A percentile compares a stretch with the other conserved stretches of the same genome.
These are phyloP conservation scores for Podospora anserina DNA, from an alignment of 495 filamentous ascomycete genomes.

Conservation along the genomic window DNA sequence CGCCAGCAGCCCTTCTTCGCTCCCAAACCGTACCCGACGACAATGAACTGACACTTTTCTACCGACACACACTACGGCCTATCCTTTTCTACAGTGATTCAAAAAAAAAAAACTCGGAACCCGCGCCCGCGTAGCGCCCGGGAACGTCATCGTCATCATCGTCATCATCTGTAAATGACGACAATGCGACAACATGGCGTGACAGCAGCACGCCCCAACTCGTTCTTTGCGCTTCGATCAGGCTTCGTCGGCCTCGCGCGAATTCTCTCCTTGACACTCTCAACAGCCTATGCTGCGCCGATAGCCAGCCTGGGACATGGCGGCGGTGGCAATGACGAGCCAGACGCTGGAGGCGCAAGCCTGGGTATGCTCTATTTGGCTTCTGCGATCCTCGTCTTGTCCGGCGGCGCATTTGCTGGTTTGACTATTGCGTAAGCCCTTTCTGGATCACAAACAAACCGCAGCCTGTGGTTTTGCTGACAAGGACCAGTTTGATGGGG, in stretches of 20 bases:
- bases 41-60: neutral
- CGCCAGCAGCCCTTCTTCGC: neutral
- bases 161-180: conserved; percentile 12
- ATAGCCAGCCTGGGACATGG: conserved; percentile 26
- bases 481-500: conserved; percentile 59
- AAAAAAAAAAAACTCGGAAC: neutral
- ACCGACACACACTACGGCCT: neutral
- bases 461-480: conserved; percentile 14
- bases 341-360: conserved; percentile 40
- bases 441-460: neutral
- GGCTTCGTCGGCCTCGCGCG: conserved; percentile 40
- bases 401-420: conserved; percentile 92
- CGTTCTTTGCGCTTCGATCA: conserved; percentile 38
- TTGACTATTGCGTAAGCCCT: conserved; percentile 76
- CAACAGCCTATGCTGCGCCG: conserved; percentile 35
- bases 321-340: conserved; percentile 30
- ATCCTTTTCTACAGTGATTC: neutral
- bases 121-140: conserved; percentile 5
- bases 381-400: conserved; percentile 64
- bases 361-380: conserved; percentile 45
- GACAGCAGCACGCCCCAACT: conserved; percentile 26
- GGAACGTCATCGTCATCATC: neutral
- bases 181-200: conserved; percentile 15
- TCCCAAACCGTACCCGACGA: neutral
- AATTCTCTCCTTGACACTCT: conserved; percentile 37